Evolutionary conservation across 129 eudicot genomes (phyloP), one percentile per base, ranked within the genome.

Genomic region (Artemisia argyi): DNA sequence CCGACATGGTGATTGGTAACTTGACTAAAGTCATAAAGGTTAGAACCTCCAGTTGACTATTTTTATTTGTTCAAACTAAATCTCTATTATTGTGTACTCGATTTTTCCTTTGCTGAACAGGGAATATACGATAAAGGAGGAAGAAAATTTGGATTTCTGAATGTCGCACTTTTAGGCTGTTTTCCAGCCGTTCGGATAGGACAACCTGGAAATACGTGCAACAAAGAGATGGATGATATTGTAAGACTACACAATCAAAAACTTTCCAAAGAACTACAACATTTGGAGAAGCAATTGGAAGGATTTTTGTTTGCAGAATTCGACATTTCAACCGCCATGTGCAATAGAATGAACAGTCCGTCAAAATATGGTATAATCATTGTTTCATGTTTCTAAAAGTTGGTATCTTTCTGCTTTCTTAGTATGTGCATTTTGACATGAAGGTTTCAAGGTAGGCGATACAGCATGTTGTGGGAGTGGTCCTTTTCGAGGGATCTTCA

Each of bases 391-490:
- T 69, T 53, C 62, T 69, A 17, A 53, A 52, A 13, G 39, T 4
- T 0, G n/a, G 15, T 32, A 3, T 26, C 22, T 61, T 4, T n/a
- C 14, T 3, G 5, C 4, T 3, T n/a, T 30, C 32, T 30, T 30
- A 30, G 0, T 30, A 24, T 58, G 73, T 73, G 42, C 8, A 26
- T 46, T 72, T 30, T 64, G 28, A n/a, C n/a, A 42, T 77, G 68
- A 66, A 81, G 83, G 89, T 57, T 85, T 81, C 61, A 78, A 78
- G 66, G 83, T 73, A 61, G 78, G 74, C 7, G 69, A 74, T 56
- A 73, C 32, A 9, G 88, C 88, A 49, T 84, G 88, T 50, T 84
- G 85, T 54, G 89, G 89, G 6, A 63, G 79, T 15, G 86, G 89
- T 18, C 59, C 73, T 7, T 81, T 51, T 48, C 16, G 80, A 54